Conservation (phyloP, 768 basidiomycete species). For the Porpolomopsis calyptriformis region DNA sequence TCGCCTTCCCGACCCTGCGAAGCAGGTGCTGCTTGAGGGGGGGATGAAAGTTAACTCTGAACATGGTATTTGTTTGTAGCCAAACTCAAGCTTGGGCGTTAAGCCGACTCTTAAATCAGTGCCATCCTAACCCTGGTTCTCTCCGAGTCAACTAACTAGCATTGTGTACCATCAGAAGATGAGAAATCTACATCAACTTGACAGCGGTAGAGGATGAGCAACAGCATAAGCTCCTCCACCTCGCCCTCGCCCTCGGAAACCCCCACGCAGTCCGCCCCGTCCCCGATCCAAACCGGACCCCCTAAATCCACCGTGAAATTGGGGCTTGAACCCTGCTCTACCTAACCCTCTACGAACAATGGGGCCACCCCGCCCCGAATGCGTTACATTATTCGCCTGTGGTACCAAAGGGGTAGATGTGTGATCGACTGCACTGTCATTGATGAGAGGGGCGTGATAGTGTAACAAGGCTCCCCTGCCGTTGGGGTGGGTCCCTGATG, state of each 20-base stretch:
- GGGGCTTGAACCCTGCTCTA: conserved; percentile 5
- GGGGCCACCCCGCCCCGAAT: not conserved
- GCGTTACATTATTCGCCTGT: not conserved
- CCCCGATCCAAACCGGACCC: too few species aligned
- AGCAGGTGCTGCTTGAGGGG: too few species aligned
- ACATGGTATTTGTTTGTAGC: too few species aligned
- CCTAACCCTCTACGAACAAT: not conserved
- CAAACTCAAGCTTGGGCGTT: too few species aligned
- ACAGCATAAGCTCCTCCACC: conserved; percentile 22
- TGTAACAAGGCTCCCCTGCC: conserved; percentile 22
- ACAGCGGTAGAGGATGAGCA: conserved; percentile 4
- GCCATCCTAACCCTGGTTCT: too few species aligned
- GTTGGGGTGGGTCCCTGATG: conserved; percentile 22
- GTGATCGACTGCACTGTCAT: not conserved
- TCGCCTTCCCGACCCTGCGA: too few species aligned
- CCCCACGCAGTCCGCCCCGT: too few species aligned
- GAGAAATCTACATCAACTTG: not conserved
- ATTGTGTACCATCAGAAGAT: too few species aligned
- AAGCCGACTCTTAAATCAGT: too few species aligned
- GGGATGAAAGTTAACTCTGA: too few species aligned
- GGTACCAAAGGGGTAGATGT: not conserved
- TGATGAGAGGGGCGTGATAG: not conserved
- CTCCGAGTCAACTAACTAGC: too few species aligned
- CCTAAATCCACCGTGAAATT: conserved; percentile 26
- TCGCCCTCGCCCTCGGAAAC: conserved; percentile 30